phyloP scores from a whole-genome alignment of 2,329 filamentous ascomycete species.

The Acarospora socialis region DNA sequence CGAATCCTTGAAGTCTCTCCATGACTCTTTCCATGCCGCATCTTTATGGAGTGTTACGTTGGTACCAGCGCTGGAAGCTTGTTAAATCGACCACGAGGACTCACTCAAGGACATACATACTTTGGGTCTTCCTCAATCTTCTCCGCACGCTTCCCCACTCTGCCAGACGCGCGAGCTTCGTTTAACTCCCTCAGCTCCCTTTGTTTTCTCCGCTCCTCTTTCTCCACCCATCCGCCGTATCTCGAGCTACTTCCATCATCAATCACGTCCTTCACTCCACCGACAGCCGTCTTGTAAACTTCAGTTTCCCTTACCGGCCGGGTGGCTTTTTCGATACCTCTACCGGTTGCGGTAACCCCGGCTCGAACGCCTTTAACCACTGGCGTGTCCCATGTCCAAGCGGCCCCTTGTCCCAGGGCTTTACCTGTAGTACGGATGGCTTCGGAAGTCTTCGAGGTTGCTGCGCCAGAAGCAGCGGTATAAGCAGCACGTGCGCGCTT shows the following conservation, averaged over 20 bases:
- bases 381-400: constrained; percentile 93
- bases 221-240: constrained; percentile 94
- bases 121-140: constrained; percentile 70
- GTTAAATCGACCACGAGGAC: constrained; percentile 19
- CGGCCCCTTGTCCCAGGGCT: constrained; percentile 76
- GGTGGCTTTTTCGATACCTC: constrained; percentile 85
- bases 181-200: constrained; percentile 37
- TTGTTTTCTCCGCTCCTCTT: constrained; percentile 75
- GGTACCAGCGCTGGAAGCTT: constrained; percentile 59
- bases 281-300: constrained; percentile 57
- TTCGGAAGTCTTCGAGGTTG: constrained; percentile 61
- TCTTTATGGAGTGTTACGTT: constrained; percentile 95
- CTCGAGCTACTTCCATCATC: constrained; percentile 92
- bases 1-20: constrained; percentile 84
- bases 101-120: constrained; percentile 41
- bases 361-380: constrained; percentile 84
- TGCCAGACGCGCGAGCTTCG: constrained; percentile 23
- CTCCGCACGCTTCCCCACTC: constrained; percentile 38
- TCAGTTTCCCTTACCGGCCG: constrained; percentile 88
- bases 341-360: constrained; percentile 71
- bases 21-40: constrained; percentile 94
- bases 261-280: constrained; percentile 80
- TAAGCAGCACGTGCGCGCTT: constrained; percentile 76
- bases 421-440: constrained; percentile 76
- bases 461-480: constrained; percentile 69